These are phyloP conservation scores for Paraphaeosphaeria sporulosa DNA, from an alignment of 2,329 filamentous ascomycete species.

Conservation along the genomic window DNA sequence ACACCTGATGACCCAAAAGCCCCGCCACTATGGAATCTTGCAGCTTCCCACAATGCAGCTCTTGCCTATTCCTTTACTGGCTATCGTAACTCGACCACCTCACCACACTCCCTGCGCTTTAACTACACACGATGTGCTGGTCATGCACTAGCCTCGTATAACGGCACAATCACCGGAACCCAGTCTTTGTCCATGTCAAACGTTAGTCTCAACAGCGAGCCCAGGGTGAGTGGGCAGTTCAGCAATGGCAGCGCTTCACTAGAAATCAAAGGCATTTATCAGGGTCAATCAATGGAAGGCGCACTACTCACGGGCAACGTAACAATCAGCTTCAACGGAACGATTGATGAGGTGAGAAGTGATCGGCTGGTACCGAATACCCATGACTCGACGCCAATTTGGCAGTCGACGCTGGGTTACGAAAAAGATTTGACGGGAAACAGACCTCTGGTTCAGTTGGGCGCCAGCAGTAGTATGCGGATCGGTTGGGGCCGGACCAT, in stretches of 20 bases:
- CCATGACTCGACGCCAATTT: conserved; percentile 8
- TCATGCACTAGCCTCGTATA: conserved; percentile 4
- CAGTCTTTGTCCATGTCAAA: not conserved
- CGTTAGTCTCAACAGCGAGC: conserved; percentile 6
- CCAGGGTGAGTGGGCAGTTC: conserved; percentile 8
- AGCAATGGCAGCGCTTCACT: conserved; percentile 9
- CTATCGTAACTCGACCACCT: conserved; percentile 3
- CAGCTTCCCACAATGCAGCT: conserved; percentile 6
- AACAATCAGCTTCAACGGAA: conserved; percentile 12
- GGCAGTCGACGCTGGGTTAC: conserved; percentile 13
- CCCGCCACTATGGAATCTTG: conserved; percentile 1
- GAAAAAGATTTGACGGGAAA: conserved; percentile 5
- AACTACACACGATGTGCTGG: conserved; percentile 11
- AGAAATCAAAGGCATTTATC: conserved; percentile 10
- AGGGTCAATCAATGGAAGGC: not conserved
- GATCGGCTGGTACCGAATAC: conserved; percentile 10
- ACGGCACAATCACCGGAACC: conserved; percentile 1
- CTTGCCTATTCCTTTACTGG: conserved; percentile 13
- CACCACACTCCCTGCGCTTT: conserved; percentile 4
- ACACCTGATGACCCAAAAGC: not conserved
- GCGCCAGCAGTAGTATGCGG: not conserved
- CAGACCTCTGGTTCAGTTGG: not conserved
- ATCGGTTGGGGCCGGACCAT: not conserved
- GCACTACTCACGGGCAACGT: conserved; percentile 3
- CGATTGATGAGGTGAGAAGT: conserved; percentile 10